Evolutionary conservation across 257 asterid genomes (phyloP).

Genomic region (Schizonepeta tenuifolia): DNA sequence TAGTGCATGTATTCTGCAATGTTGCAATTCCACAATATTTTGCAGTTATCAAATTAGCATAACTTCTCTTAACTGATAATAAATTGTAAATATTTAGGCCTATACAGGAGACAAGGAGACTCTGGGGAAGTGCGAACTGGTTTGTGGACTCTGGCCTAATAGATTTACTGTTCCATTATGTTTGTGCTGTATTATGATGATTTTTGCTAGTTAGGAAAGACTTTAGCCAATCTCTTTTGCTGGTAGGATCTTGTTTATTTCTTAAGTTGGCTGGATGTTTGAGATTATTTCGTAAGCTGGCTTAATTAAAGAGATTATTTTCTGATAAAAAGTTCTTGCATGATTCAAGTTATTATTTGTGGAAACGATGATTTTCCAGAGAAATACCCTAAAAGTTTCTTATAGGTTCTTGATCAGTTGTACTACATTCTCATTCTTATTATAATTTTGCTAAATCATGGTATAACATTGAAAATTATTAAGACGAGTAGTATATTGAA

Average conservation of each 20-base stretch:
- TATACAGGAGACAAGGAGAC: slow-evolving; percentile 87
- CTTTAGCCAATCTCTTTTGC: not conserved
- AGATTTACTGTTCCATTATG: slow-evolving; percentile 17
- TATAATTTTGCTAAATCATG: not conserved
- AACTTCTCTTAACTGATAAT: slow-evolving; percentile 31
- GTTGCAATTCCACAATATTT: no score
- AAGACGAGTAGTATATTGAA: not conserved
- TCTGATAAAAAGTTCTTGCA: not conserved
- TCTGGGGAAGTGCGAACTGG: slow-evolving; percentile 99
- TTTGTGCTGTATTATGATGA: slow-evolving; percentile 20
- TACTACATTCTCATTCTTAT: slow-evolving; percentile 10
- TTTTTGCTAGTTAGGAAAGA: not conserved
- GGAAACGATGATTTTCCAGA: not conserved
- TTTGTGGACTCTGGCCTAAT: slow-evolving; percentile 38
- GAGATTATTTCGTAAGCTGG: slow-evolving; percentile 2
- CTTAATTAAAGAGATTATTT: not conserved
- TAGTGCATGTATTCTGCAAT: slow-evolving; percentile 24
- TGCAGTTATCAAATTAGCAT: slow-evolving; percentile 22
- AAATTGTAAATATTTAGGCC: slow-evolving; percentile 50
- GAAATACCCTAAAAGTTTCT: not conserved
- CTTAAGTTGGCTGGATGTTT: slow-evolving; percentile 8
- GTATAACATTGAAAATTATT: not conserved
- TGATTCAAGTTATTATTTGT: not conserved
- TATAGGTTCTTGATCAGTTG: slow-evolving; percentile 6
- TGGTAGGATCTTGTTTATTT: not conserved